Evolutionary conservation across 129 eudicot species (phyloP).

Genomic region (Kitagawia praeruptora): DNA sequence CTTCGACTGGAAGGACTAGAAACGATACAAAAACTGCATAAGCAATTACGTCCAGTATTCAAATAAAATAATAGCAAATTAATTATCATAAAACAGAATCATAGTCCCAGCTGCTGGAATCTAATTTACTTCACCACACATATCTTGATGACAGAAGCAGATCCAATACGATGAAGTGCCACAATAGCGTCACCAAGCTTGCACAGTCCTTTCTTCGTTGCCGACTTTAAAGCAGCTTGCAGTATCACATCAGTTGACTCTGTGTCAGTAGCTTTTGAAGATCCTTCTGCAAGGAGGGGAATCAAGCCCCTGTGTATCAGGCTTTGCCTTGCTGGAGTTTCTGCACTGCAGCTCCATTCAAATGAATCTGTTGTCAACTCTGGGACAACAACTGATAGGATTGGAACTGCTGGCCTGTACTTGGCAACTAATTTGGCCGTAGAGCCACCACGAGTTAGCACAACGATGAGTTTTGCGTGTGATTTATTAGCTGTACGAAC

Average conservation of each 20-base stretch:
- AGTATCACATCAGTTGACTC: conserved; percentile 72
- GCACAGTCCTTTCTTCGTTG: conserved; percentile 42
- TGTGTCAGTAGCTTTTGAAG: conserved; percentile 75
- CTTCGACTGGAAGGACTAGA: not conserved
- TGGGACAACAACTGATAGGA: conserved; percentile 74
- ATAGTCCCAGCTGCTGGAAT: not conserved
- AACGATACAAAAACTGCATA: no score
- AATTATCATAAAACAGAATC: not conserved
- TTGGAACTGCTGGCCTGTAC: conserved; percentile 80
- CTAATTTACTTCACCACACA: conserved; percentile 47
- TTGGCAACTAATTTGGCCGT: conserved; percentile 78
- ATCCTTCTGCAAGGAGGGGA: conserved; percentile 69
- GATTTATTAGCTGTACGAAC: conserved; percentile 78
- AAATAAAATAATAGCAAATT: not conserved
- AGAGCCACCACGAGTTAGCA: conserved; percentile 66
- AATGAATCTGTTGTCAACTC: conserved; percentile 64
- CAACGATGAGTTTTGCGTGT: conserved; percentile 62
- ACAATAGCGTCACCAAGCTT: conserved; percentile 65
- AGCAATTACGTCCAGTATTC: not conserved
- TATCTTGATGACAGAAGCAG: conserved; percentile 76
- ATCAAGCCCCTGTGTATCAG: conserved; percentile 63
- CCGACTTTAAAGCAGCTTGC: conserved; percentile 67
- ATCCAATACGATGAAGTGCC: conserved; percentile 74
- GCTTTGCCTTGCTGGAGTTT: conserved; percentile 80
- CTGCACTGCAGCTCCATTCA: conserved; percentile 78